phyloP scores from a whole-genome alignment of 495 filamentous ascomycete genomes.

The Haplographium delicatum region DNA sequence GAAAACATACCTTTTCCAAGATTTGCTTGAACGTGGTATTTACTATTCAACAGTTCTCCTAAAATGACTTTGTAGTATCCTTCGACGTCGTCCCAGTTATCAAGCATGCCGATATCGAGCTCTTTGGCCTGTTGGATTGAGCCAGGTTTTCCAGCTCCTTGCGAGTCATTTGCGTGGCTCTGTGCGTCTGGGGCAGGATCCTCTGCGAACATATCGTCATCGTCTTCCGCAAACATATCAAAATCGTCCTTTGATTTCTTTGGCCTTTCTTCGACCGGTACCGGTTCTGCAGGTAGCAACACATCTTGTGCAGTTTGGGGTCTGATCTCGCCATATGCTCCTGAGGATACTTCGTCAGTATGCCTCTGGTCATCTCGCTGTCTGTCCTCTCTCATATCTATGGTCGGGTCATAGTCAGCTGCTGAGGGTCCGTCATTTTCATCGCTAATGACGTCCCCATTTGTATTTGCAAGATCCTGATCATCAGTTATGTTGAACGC shows the following conservation, averaged over 20 bases:
- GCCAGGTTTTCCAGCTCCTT: constrained; percentile 32
- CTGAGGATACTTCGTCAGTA: constrained; percentile 50
- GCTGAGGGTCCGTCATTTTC: constrained; percentile 82
- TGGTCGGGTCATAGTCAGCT: constrained; percentile 90
- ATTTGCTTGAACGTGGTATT: constrained; percentile 80
- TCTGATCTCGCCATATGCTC: constrained; percentile 56
- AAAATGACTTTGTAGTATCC: constrained; percentile 92
- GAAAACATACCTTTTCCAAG: constrained; percentile 97
- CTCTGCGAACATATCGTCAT: constrained; percentile 83
- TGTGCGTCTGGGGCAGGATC: constrained; percentile 26
- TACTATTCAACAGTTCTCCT: constrained; percentile 80
- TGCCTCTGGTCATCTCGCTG: constrained; percentile 62
- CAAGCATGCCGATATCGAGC: constrained; percentile 75
- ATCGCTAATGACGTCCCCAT: constrained; percentile 40
- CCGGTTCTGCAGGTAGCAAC: constrained; percentile 35
- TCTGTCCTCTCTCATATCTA: constrained; percentile 87
- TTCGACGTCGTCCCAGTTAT: constrained; percentile 89
- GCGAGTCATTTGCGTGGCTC: constrained; percentile 28
- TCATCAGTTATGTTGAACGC: constrained; percentile 38
- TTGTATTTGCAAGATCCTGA: constrained; percentile 61
- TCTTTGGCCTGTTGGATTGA: constrained; percentile 55
- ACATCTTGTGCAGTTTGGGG: constrained; percentile 48
- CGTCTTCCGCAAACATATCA: constrained; percentile 95
- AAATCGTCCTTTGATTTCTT: constrained; percentile 51
- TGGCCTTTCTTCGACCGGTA: constrained; percentile 8